Evolutionary conservation across 495 filamentous ascomycete genomes (phyloP).

Genomic region (Aspergillus bertholletiae): DNA sequence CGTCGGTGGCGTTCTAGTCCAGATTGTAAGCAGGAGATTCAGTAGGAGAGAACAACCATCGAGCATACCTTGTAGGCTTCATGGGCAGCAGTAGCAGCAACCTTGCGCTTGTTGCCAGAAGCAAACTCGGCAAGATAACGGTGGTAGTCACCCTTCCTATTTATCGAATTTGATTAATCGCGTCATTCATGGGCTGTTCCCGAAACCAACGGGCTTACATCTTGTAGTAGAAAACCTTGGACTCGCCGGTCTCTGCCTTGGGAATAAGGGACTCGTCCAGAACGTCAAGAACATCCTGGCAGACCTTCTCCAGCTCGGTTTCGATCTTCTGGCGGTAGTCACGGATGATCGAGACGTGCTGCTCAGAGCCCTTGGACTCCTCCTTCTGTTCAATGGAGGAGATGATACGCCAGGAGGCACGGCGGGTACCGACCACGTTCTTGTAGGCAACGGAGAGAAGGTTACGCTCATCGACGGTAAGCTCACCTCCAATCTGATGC

Average conservation of each 20-base stretch:
- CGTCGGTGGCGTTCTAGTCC: conserved; percentile 87
- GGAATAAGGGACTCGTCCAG: conserved; percentile 94
- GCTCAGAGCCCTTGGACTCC: conserved; percentile 97
- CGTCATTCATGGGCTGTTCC: not conserved
- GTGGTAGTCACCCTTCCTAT: conserved; percentile 99
- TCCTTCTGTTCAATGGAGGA: conserved; percentile 99
- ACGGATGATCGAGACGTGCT: conserved; percentile 92
- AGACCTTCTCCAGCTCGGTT: conserved; percentile 94
- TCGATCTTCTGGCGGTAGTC: conserved; percentile 99
- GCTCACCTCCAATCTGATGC: conserved; percentile 74
- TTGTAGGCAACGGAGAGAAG: conserved; percentile 99
- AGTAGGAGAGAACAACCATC: not conserved
- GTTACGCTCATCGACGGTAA: conserved; percentile 98
- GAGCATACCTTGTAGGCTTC: conserved; percentile 92
- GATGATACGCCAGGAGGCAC: conserved; percentile 99
- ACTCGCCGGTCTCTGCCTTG: conserved; percentile 96
- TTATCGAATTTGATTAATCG: conserved; percentile 15
- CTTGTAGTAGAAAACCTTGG: conserved; percentile 99
- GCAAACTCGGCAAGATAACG: conserved; percentile 99
- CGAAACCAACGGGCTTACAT: conserved; percentile 62
- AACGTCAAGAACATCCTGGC: conserved; percentile 96
- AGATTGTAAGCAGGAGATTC: conserved; percentile 10
- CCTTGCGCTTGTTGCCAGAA: conserved; percentile 97
- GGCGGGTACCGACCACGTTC: conserved; percentile 98
- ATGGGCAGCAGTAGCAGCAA: conserved; percentile 90